phyloP scores from a whole-genome alignment of 139 green algal genomes.

The Micractinium sp. region DNA sequence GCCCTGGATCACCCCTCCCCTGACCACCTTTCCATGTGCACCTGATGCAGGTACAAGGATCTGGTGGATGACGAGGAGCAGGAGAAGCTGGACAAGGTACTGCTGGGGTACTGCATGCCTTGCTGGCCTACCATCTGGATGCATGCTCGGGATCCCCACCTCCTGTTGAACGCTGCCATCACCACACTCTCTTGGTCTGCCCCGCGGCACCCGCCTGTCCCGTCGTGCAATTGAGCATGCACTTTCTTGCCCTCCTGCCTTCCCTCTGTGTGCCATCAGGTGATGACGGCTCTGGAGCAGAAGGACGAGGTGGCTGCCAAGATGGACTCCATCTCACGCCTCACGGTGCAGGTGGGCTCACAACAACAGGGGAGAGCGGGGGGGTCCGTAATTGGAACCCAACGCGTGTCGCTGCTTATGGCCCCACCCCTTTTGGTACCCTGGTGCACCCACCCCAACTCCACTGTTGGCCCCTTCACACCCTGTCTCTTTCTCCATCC shows the following conservation, averaged over 20 bases:
- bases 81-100: slow-evolving; percentile 29
- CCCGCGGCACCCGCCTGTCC: too few species aligned
- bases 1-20: too few species aligned
- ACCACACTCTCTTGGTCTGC: background rate
- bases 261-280: background rate
- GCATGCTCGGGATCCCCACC: background rate
- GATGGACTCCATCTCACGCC: slow-evolving; percentile 55
- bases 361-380: background rate
- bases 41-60: slow-evolving; percentile 24
- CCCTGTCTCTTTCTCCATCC: too few species aligned
- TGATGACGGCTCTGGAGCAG: slow-evolving; percentile 48
- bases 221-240: too few species aligned
- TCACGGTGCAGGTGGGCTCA: slow-evolving; percentile 25
- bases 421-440: too few species aligned
- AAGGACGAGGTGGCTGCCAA: slow-evolving; percentile 52
- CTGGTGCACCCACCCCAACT: background rate
- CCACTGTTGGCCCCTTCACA: background rate
- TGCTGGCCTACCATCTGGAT: too few species aligned
- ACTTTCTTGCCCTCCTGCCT: background rate
- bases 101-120: background rate
- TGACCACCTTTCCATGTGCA: background rate
- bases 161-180: background rate
- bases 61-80: slow-evolving; percentile 32
- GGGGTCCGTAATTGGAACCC: background rate
- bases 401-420: too few species aligned